These are phyloP conservation scores for Polyrhizophydium stewartii DNA, from an alignment of 371 early-diverging fungal genomes.

Conservation along the genomic window DNA sequence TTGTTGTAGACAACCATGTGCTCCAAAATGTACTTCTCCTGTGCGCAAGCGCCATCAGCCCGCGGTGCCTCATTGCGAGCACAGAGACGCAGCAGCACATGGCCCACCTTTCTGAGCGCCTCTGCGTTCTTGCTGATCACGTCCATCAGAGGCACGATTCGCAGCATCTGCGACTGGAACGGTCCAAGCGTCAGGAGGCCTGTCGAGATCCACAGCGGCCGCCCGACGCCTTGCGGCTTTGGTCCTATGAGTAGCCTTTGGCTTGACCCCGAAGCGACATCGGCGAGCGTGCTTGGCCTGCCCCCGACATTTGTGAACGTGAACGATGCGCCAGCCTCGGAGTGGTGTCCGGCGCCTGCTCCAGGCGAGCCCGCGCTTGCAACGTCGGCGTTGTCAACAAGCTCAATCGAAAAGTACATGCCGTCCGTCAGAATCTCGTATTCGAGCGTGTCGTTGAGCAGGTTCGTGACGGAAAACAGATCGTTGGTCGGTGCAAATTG, in stretches of 20 bases:
- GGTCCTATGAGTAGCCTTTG: no score
- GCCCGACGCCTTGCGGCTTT: background rate
- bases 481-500: constrained; percentile 9
- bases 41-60: no score
- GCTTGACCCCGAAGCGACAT: background rate
- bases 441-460: constrained; percentile 42
- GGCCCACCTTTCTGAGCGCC: constrained; percentile 26
- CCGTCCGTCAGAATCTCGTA: constrained; percentile 64
- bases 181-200: constrained; percentile 17
- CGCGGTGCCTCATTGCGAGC: background rate
- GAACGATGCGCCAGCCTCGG: no score
- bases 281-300: background rate
- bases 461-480: constrained; percentile 42
- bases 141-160: constrained; percentile 47
- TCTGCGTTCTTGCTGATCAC: constrained; percentile 48
- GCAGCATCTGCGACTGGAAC: constrained; percentile 26
- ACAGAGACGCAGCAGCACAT: no score
- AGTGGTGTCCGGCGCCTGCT: background rate
- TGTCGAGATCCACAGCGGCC: background rate
- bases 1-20: constrained; percentile 62
- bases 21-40: constrained; percentile 68
- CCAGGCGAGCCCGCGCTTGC: constrained; percentile 6
- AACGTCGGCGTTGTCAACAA: background rate
- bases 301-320: no score
- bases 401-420: constrained; percentile 54